phyloP scores from a whole-genome alignment of 1,284 basidiomycete species.

The Tilletia walkeri region DNA sequence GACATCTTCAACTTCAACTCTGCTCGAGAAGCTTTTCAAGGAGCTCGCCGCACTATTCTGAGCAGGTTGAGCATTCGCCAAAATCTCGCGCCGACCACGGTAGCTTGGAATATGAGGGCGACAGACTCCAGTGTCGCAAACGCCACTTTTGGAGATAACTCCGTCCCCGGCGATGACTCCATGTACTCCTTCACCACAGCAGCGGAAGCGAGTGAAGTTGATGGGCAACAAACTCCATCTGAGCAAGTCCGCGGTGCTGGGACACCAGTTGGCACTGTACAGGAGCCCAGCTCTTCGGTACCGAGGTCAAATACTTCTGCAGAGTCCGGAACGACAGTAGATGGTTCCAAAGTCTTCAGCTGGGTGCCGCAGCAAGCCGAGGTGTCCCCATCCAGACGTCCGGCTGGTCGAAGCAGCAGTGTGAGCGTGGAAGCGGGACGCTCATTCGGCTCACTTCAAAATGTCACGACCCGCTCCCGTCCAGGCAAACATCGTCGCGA shows the following conservation, averaged over 20 bases:
- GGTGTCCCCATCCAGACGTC: neutral
- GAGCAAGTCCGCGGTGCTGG: too few species aligned
- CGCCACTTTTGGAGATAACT: neutral
- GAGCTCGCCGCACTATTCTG: neutral
- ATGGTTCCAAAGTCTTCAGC: neutral
- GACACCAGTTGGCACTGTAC: too few species aligned
- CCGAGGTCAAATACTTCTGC: too few species aligned
- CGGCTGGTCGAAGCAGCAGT: slow-evolving; percentile 8
- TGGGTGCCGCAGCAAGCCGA: neutral
- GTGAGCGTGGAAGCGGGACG: neutral
- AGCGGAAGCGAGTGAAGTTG: neutral
- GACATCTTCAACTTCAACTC: slow-evolving; percentile 4
- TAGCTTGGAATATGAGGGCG: neutral
- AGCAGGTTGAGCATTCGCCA: neutral
- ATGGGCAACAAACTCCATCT: too few species aligned
- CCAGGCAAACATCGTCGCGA: neutral
- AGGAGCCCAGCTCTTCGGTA: too few species aligned
- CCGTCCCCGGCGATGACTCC: neutral
- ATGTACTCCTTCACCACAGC: neutral
- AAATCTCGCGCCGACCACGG: neutral
- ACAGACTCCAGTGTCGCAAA: neutral
- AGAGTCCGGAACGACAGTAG: too few species aligned
- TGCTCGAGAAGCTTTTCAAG: slow-evolving; percentile 4
- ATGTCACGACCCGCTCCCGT: neutral
- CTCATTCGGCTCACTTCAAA: neutral